These are phyloP conservation scores for Phytophthora pistaciae DNA, from an alignment of 352 stramenopile species.

Conservation along the genomic window DNA sequence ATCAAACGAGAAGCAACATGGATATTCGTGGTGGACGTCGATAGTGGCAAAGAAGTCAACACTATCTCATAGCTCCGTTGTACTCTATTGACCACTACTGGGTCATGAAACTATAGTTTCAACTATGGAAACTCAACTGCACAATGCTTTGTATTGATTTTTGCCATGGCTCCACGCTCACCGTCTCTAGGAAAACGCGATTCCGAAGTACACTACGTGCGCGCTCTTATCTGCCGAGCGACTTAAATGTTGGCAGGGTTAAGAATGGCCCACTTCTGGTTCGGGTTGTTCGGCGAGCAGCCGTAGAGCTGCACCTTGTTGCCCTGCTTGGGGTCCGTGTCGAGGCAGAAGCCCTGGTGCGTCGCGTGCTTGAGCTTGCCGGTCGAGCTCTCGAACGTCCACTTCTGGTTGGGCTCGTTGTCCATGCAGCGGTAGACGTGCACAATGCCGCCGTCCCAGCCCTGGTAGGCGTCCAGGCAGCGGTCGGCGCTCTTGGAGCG, in stretches of 20 bases:
- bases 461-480: constrained; percentile 71
- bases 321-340: constrained; percentile 48
- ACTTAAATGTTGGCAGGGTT: constrained; percentile 12
- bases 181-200: too few species aligned
- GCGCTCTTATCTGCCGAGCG: too few species aligned
- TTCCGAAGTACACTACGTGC: too few species aligned
- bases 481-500: constrained; percentile 76
- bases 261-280: constrained; percentile 59
- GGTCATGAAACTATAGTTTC: too few species aligned
- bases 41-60: too few species aligned
- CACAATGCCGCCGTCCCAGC: constrained; percentile 55
- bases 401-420: constrained; percentile 72
- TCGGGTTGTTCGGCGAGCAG: constrained; percentile 61
- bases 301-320: constrained; percentile 73
- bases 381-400: constrained; percentile 59
- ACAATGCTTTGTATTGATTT: too few species aligned
- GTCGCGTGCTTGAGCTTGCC: constrained; percentile 51
- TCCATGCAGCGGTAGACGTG: constrained; percentile 67
- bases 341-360: constrained; percentile 67
- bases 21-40: too few species aligned
- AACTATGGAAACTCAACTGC: too few species aligned
- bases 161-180: too few species aligned
- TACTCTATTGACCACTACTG: too few species aligned
- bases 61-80: too few species aligned
- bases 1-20: not conserved